Evolutionary conservation across 2,329 filamentous ascomycete genomes (phyloP).

Genomic region (Capronia coronata): DNA sequence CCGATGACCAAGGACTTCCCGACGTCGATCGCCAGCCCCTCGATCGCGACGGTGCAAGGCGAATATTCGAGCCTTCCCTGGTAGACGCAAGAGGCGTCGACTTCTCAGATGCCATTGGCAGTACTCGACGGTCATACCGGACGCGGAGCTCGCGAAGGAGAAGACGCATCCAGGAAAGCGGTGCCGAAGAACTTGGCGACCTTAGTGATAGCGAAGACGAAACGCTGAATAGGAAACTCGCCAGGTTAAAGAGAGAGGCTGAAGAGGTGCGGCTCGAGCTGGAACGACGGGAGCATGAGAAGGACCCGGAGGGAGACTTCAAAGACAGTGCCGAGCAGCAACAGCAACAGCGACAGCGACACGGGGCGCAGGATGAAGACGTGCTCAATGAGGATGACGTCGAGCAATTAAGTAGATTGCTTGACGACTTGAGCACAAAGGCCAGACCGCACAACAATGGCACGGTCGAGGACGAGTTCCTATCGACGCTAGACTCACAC

Average conservation of each 20-base stretch:
- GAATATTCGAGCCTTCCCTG: slow-evolving; percentile 66
- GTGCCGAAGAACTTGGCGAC: slow-evolving; percentile 60
- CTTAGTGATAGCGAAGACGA: slow-evolving; percentile 63
- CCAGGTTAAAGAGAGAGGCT: slow-evolving; percentile 74
- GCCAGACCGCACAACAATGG: slow-evolving; percentile 7
- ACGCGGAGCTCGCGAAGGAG: slow-evolving; percentile 62
- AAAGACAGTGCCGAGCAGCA: slow-evolving; percentile 34
- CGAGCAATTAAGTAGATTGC: slow-evolving; percentile 61
- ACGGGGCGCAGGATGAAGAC: slow-evolving; percentile 30
- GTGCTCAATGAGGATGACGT: slow-evolving; percentile 50
- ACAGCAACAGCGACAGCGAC: slow-evolving; percentile 36
- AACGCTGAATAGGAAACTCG: slow-evolving; percentile 68
- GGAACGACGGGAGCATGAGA: slow-evolving; percentile 44
- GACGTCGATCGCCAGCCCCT: slow-evolving; percentile 71
- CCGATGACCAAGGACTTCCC: slow-evolving; percentile 51
- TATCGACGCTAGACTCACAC: slow-evolving; percentile 13
- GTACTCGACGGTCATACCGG: slow-evolving; percentile 77
- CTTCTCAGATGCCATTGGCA: slow-evolving; percentile 81
- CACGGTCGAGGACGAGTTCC: slow-evolving; percentile 23
- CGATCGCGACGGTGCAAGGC: slow-evolving; percentile 70
- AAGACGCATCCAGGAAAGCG: slow-evolving; percentile 34
- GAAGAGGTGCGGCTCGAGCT: slow-evolving; percentile 60
- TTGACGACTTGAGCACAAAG: slow-evolving; percentile 45
- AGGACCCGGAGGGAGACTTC: slow-evolving; percentile 37
- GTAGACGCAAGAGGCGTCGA: slow-evolving; percentile 74